Base-by-base conservation (phyloP, 257 asterid species). In the Capsicum baccatum region DNA sequence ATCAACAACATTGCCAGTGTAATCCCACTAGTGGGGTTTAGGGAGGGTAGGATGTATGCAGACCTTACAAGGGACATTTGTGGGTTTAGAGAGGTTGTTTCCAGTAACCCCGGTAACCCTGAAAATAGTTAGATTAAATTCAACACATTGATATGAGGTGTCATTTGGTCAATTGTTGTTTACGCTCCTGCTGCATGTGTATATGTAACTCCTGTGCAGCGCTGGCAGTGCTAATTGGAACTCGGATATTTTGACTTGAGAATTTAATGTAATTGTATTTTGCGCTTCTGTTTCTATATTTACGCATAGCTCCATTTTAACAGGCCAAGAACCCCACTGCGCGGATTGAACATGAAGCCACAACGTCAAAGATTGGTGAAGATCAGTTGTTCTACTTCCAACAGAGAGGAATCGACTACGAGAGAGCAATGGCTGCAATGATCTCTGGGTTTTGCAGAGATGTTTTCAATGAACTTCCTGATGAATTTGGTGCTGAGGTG, bases 351-450 rank as follows among this genome's bases (percentile, higher is more conserved):
- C 99, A 96, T 50, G 99, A 96, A 87, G 99, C 99, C 19, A 92
- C 98, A 3, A 96, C 98, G 67, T 96, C 98, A 6, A 96, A 96
- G 87, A 96, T 96, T 2, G 98, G 99, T 33, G 99, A 96, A 76
- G 99, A 92, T 84, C 99, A 93, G 91, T 81, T 96, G 83, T 96
- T 96, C 87, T 94, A 96, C 90, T 96, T 96, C 90, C 99, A 90
- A 83, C 99, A 94, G 83, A 96, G 98, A 85, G 99, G 99, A 59
- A 92, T 96, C 2, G 98, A 96, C 90, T 93, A 92, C 2, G 99
- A 96, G 89, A 92, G 91, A 89, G 99, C 98, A 35, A 96, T 94
- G 98, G 97, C 98, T n/a, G 94, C 98, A 69, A 96, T 96, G 99
- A 93, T 96, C 13, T 96, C 99, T 63, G 98, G 99, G 80, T 96